phyloP scores from a whole-genome alignment of 2,329 filamentous ascomycete species.

The Teratosphaeria viscida region DNA sequence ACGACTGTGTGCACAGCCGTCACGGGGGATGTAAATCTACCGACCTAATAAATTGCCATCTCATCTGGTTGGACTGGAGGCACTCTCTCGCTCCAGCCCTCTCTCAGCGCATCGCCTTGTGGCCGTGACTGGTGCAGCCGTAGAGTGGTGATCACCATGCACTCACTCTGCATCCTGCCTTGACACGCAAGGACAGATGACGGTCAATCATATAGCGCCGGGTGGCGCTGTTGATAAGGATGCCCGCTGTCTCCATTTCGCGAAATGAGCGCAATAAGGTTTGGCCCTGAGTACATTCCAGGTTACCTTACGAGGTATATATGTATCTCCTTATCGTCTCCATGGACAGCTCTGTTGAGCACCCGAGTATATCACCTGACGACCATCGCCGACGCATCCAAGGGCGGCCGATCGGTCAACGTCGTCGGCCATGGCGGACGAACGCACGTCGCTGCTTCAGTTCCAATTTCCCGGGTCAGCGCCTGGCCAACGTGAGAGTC shows the following conservation, averaged over 20 bases:
- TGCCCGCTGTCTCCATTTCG: not conserved
- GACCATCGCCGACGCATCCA: not conserved
- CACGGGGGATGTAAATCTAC: no score
- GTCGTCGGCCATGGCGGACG: slow-evolving; percentile 8
- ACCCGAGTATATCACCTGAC: not conserved
- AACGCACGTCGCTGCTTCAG: slow-evolving; percentile 16
- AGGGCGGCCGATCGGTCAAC: not conserved
- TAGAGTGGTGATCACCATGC: no score
- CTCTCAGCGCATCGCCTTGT: no score
- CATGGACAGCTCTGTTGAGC: no score
- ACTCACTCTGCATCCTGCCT: no score
- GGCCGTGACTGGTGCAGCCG: no score
- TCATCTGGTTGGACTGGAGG: no score
- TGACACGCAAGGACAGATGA: not conserved
- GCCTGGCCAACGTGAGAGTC: not conserved
- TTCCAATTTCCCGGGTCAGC: slow-evolving; percentile 14
- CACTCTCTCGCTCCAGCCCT: no score
- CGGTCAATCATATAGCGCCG: not conserved
- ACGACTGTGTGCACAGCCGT: no score
- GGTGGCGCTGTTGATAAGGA: not conserved
- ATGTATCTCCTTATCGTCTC: no score
- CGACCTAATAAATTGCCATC: no score
- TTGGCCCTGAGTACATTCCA: not conserved
- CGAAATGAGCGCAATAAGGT: not conserved
- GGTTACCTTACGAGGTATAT: no score